Percentiles rank a stretch among this genome's conserved stretches.
Evolutionary conservation across 164 flowering plant species (phyloP).

Genomic region (Piper longum): DNA sequence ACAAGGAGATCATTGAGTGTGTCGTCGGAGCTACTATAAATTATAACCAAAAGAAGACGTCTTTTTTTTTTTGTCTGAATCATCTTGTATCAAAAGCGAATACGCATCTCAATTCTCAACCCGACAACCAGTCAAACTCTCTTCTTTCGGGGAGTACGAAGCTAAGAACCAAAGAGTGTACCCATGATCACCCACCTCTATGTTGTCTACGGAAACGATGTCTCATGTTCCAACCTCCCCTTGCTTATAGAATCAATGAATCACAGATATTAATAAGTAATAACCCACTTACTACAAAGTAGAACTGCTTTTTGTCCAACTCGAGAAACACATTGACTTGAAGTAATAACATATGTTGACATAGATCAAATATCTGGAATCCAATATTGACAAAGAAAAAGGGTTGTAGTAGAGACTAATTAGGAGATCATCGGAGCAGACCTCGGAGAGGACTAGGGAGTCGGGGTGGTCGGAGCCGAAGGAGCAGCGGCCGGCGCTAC

Average conservation of each 20-base stretch:
- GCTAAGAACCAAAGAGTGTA: neutral
- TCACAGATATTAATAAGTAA: too few relatives aligned
- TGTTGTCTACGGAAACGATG: neutral
- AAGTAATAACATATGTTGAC: too few relatives aligned
- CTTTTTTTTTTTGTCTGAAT: neutral
- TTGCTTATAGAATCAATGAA: too few relatives aligned
- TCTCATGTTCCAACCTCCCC: too few relatives aligned
- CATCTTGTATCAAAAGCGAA: neutral
- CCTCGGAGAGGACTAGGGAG: conserved; percentile 41
- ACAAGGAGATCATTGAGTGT: too few relatives aligned
- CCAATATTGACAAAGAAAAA: neutral
- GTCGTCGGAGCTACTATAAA: too few relatives aligned
- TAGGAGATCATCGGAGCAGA: conserved; percentile 1
- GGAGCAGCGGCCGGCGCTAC: conserved; percentile 63
- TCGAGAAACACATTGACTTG: too few relatives aligned
- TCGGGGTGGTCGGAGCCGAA: conserved; percentile 61
- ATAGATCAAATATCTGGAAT: too few relatives aligned
- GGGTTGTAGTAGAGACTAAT: neutral
- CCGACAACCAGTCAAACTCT: neutral
- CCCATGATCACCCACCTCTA: neutral
- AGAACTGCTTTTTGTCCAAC: too few relatives aligned
- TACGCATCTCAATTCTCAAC: neutral
- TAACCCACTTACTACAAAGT: too few relatives aligned
- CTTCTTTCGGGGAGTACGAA: neutral
- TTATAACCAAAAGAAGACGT: too few relatives aligned